phyloP scores from a whole-genome alignment of 331 rosid genomes.

The Spiraea crenata region DNA sequence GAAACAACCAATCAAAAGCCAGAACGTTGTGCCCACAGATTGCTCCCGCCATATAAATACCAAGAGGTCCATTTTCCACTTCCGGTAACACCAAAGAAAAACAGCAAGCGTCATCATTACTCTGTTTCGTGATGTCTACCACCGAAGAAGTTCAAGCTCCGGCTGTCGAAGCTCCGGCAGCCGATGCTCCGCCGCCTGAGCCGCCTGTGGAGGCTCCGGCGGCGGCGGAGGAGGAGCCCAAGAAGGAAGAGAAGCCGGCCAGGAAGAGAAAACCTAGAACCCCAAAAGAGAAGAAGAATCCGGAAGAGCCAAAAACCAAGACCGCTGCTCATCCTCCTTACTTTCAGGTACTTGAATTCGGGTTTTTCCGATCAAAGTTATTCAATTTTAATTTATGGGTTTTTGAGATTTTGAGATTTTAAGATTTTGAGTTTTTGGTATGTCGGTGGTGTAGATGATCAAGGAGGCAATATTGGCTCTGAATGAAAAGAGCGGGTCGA shows the following conservation, averaged over 20 bases:
- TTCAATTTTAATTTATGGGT: background rate
- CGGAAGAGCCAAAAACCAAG: slow-evolving; percentile 54
- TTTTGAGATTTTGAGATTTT: background rate
- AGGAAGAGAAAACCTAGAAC: slow-evolving; percentile 55
- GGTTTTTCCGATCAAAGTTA: background rate
- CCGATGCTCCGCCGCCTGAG: slow-evolving; percentile 27
- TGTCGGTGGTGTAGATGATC: slow-evolving; percentile 57
- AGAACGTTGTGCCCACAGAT: slow-evolving; percentile 20
- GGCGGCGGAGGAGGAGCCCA: slow-evolving; percentile 26
- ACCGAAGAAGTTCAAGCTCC: slow-evolving; percentile 31
- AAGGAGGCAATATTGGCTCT: slow-evolving; percentile 67
- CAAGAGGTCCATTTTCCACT: background rate
- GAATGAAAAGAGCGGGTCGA: slow-evolving; percentile 77
- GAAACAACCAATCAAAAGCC: slow-evolving; percentile 33
- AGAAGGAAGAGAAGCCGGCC: slow-evolving; percentile 30
- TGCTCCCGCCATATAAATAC: slow-evolving; percentile 27
- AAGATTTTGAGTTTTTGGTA: no score
- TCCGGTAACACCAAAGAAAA: background rate
- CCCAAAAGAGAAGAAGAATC: slow-evolving; percentile 49
- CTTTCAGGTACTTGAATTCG: slow-evolving; percentile 50
- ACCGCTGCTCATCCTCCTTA: slow-evolving; percentile 78
- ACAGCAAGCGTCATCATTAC: background rate
- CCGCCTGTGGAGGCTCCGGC: slow-evolving; percentile 26
- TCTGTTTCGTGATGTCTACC: slow-evolving; percentile 42
- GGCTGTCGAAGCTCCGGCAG: slow-evolving; percentile 17